Conservation (phyloP, 768 basidiomycete genomes). For the Mycena rosella region DNA sequence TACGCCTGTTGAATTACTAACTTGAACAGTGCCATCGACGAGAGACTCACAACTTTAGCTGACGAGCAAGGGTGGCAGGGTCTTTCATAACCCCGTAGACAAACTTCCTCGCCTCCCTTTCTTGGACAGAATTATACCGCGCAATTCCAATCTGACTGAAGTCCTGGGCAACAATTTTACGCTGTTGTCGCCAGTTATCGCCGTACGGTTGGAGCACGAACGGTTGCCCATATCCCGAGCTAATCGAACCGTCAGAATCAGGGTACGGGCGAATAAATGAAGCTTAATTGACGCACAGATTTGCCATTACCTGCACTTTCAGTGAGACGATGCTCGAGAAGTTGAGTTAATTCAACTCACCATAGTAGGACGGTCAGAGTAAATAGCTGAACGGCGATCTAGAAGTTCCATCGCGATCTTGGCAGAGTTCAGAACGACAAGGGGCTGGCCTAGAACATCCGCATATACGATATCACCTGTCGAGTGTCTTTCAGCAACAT, state of each 20-base stretch:
- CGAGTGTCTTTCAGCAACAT: background rate
- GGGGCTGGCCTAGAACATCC: background rate
- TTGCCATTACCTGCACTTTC: background rate
- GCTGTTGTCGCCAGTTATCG: constrained; percentile 20
- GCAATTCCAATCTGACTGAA: background rate
- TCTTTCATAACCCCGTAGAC: background rate
- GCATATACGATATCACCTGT: background rate
- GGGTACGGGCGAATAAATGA: background rate
- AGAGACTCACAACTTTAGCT: constrained; percentile 1
- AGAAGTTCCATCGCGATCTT: background rate
- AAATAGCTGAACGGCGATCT: background rate
- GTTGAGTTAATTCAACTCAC: background rate
- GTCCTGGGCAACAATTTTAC: constrained; percentile 19
- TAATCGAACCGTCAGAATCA: background rate
- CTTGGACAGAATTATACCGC: background rate
- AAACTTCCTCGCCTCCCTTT: constrained; percentile 3
- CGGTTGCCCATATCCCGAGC: background rate
- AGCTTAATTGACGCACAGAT: constrained; percentile 1
- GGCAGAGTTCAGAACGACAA: constrained; percentile 1
- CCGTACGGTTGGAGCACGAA: constrained; percentile 10
- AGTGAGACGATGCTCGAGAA: background rate
- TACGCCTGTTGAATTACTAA: too few relatives aligned
- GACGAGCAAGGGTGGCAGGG: background rate
- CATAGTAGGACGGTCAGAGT: constrained; percentile 11
- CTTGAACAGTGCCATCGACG: too few relatives aligned